Evolutionary conservation across 2,329 filamentous ascomycete species (phyloP).

Genomic region (Pestalotiopsis sp.): DNA sequence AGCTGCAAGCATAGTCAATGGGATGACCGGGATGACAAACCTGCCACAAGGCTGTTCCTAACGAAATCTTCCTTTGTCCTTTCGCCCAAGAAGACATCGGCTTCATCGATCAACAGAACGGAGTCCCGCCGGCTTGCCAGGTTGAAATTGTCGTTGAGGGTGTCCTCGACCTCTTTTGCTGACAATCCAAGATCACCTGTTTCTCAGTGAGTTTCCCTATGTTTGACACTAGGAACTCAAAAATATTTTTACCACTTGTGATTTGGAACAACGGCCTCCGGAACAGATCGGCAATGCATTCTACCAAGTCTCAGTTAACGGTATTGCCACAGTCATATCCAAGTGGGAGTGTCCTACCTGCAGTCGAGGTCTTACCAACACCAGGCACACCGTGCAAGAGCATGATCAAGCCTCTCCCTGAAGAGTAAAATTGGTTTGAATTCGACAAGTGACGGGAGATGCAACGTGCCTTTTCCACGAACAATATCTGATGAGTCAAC

Average conservation of each 20-base stretch:
- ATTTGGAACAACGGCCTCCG: neutral
- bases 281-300: constrained; percentile 38
- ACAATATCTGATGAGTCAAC: neutral
- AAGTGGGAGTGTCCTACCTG: no score
- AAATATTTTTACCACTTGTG: neutral
- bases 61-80: neutral
- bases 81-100: constrained; percentile 19
- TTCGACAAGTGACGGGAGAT: no score
- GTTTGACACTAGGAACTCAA: neutral
- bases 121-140: constrained; percentile 22
- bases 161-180: constrained; percentile 22
- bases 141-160: constrained; percentile 20
- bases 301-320: constrained; percentile 19
- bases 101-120: constrained; percentile 23
- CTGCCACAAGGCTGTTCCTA: neutral
- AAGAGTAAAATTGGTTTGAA: neutral
- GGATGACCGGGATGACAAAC: neutral
- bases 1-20: neutral
- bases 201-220: no score
- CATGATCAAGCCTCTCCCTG: neutral
- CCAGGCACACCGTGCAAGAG: neutral
- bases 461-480: neutral
- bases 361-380: neutral
- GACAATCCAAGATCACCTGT: constrained; percentile 19
- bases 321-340: no score